Evolutionary conservation across 176 grass and related monocot species (phyloP).

Genomic region (Oryza rufipogon): DNA sequence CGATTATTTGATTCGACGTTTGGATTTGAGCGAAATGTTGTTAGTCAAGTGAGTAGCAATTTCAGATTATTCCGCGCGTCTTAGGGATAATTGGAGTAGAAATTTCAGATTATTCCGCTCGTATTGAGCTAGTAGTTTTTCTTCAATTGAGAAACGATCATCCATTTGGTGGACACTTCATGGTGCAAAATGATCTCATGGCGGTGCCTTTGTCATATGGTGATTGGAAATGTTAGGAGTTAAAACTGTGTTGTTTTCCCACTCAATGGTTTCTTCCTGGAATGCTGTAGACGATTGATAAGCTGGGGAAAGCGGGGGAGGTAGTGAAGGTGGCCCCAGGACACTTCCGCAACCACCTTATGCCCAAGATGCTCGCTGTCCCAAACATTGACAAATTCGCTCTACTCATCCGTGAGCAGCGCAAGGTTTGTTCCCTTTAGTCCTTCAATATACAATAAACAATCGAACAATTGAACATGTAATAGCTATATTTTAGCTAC

Average conservation of each 20-base stretch:
- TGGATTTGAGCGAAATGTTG: neutral
- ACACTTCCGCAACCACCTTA: constrained; percentile 89
- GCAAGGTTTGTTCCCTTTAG: constrained; percentile 51
- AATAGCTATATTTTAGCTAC: neutral
- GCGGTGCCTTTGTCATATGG: neutral
- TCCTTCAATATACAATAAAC: neutral
- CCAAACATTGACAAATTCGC: constrained; percentile 94
- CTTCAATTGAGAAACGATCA: neutral
- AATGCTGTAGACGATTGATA: constrained; percentile 75
- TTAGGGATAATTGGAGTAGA: neutral
- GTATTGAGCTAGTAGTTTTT: neutral
- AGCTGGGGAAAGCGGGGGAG: constrained; percentile 84
- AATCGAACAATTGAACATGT: neutral
- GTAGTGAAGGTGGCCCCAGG: constrained; percentile 89
- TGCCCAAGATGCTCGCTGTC: constrained; percentile 88
- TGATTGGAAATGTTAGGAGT: neutral
- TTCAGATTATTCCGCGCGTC: neutral
- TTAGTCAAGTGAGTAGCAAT: neutral
- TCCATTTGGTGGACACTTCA: neutral
- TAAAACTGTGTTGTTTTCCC: neutral
- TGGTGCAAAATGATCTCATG: neutral
- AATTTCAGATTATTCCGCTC: neutral
- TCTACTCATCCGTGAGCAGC: constrained; percentile 82
- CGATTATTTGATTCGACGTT: neutral
- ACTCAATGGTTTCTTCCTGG: neutral